Evolutionary conservation across 2,329 filamentous ascomycete species (phyloP).

Genomic region (Colletotrichum gigasporum): DNA sequence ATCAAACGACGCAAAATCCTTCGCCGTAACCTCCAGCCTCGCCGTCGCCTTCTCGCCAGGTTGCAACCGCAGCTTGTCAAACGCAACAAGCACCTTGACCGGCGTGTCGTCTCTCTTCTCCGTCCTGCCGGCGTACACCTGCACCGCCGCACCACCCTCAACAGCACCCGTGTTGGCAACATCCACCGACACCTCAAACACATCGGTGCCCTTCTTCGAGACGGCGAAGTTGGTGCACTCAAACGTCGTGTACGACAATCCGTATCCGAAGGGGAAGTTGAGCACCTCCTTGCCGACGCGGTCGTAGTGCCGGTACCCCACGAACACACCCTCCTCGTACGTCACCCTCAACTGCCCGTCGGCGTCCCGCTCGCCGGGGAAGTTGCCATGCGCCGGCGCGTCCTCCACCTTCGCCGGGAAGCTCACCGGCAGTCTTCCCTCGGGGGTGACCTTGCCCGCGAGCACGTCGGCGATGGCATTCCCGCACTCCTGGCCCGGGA

Average conservation of each 20-base stretch:
- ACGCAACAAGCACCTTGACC: conserved; percentile 41
- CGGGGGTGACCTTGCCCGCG: conserved; percentile 71
- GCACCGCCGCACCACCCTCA: conserved; percentile 62
- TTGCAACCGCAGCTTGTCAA: conserved; percentile 39
- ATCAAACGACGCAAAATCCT: conserved; percentile 42
- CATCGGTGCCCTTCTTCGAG: conserved; percentile 46
- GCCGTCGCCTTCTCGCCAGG: conserved; percentile 34
- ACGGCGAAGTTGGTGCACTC: conserved; percentile 56
- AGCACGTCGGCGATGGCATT: conserved; percentile 75
- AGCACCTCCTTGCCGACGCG: conserved; percentile 63
- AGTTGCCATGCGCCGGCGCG: conserved; percentile 74
- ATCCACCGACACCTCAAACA: conserved; percentile 54
- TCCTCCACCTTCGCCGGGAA: conserved; percentile 70
- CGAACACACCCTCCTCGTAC: conserved; percentile 76
- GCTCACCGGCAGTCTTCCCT: conserved; percentile 70
- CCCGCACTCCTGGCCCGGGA: conserved; percentile 74
- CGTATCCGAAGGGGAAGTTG: conserved; percentile 74
- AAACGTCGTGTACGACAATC: conserved; percentile 72
- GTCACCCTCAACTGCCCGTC: conserved; percentile 63
- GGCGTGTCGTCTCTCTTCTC: conserved; percentile 28
- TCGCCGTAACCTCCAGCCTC: conserved; percentile 24
- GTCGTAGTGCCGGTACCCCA: conserved; percentile 76
- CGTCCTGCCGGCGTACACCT: conserved; percentile 56
- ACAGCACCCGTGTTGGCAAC: conserved; percentile 68
- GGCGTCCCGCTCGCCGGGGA: conserved; percentile 51